Evolutionary conservation across 768 basidiomycete genomes (phyloP).

Genomic region (Termitomyces sp.): DNA sequence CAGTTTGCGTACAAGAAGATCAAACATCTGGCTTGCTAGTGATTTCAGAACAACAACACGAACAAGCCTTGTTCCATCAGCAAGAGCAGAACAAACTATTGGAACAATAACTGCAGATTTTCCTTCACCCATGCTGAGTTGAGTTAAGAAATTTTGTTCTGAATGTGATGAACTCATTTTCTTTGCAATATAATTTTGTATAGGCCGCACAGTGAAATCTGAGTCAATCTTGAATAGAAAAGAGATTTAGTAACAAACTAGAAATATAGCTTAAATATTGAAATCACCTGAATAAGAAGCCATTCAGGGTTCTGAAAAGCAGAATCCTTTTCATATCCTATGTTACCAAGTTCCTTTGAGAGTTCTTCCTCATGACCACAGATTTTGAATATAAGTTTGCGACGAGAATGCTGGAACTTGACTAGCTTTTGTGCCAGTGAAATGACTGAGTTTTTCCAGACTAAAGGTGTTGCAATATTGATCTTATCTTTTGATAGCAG

Average conservation of each 20-base stretch:
- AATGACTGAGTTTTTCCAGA: background rate
- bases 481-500: background rate
- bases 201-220: constrained; percentile 30
- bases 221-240: background rate
- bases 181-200: constrained; percentile 36
- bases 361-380: background rate
- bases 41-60: constrained; percentile 49
- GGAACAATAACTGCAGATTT: constrained; percentile 52
- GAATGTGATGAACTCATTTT: constrained; percentile 42
- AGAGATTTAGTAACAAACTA: background rate
- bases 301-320: background rate
- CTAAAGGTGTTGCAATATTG: background rate
- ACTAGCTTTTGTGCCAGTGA: background rate
- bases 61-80: constrained; percentile 37
- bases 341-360: background rate
- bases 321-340: background rate
- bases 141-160: constrained; percentile 32
- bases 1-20: constrained; percentile 37
- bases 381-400: background rate
- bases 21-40: constrained; percentile 43
- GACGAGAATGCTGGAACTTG: background rate
- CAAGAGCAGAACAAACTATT: constrained; percentile 31
- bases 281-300: background rate
- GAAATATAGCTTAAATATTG: background rate
- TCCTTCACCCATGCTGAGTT: constrained; percentile 59